phyloP scores from a whole-genome alignment of 257 asterid genomes.

The Salvia splendens region DNA sequence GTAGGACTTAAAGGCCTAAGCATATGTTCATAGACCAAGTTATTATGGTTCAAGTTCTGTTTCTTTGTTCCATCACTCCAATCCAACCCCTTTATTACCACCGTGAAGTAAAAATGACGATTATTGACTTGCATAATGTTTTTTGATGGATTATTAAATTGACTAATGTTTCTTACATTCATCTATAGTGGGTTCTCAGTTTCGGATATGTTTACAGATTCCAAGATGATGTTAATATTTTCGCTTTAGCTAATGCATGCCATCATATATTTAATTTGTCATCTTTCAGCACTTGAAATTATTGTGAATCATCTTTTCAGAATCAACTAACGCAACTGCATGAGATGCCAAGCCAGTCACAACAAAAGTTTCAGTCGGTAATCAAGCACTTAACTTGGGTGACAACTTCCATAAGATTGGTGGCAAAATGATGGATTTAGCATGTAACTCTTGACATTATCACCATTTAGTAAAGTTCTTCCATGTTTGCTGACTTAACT shows the following conservation, averaged over 20 bases:
- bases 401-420: conserved; percentile 19
- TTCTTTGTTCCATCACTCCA: background rate
- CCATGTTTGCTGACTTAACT: conserved; percentile 16
- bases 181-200: conserved; percentile 2
- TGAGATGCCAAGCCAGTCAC: conserved; percentile 72
- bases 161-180: background rate
- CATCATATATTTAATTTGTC: background rate
- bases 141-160: background rate
- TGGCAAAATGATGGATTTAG: conserved; percentile 26
- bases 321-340: conserved; percentile 72
- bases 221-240: background rate
- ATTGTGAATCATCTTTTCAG: conserved; percentile 45
- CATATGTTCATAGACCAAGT: conserved; percentile 9
- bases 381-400: conserved; percentile 24
- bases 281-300: conserved; percentile 25
- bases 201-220: background rate
- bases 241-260: conserved; percentile 18
- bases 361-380: conserved; percentile 80
- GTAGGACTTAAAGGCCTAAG: conserved; percentile 1
- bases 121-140: background rate
- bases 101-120: background rate
- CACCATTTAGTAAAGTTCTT: conserved; percentile 14
- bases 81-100: background rate
- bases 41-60: conserved; percentile 6
- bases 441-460: conserved; percentile 8